phyloP scores from a whole-genome alignment of 2,329 filamentous ascomycete species.

The Ambrosiella cleistominuta region DNA sequence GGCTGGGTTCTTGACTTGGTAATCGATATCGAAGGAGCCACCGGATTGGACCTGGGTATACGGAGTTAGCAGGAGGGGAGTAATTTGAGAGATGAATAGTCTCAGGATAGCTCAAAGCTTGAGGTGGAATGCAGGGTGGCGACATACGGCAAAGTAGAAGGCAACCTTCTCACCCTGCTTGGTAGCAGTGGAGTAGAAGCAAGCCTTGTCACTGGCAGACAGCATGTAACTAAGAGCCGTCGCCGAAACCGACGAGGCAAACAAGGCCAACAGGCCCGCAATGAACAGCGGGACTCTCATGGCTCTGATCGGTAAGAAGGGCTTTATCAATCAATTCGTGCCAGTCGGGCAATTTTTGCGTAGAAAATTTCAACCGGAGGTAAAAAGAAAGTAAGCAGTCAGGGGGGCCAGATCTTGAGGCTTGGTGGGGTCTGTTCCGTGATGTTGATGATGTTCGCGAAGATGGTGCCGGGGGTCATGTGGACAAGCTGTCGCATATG shows the following conservation, averaged over 20 bases:
- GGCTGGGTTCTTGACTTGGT: constrained; percentile 65
- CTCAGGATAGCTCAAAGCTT: not conserved
- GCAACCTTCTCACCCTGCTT: constrained; percentile 74
- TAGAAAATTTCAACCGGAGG: not conserved
- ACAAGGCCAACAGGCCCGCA: constrained; percentile 52
- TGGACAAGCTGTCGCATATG: constrained; percentile 17
- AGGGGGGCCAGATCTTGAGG: not conserved
- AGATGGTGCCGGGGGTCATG: too few relatives aligned
- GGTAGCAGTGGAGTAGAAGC: constrained; percentile 74
- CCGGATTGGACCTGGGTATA: constrained; percentile 74
- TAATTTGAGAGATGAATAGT: not conserved
- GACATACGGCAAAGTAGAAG: constrained; percentile 90
- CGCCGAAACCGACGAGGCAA: constrained; percentile 55
- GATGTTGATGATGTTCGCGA: not conserved
- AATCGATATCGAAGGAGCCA: constrained; percentile 94
- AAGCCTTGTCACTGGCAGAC: constrained; percentile 77
- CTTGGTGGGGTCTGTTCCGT: not conserved
- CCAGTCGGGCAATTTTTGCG: not conserved
- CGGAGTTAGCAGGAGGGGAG: not conserved
- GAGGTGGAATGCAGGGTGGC: not conserved
- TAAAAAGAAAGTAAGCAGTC: not conserved
- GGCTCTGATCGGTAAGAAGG: constrained; percentile 15
- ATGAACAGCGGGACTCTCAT: constrained; percentile 51
- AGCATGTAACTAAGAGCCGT: constrained; percentile 93
- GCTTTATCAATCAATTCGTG: not conserved